Percentiles rank a stretch among this genome's conserved stretches.
phyloP scores from a whole-genome alignment of 176 grass and related monocot species.

The Avena insularis region DNA sequence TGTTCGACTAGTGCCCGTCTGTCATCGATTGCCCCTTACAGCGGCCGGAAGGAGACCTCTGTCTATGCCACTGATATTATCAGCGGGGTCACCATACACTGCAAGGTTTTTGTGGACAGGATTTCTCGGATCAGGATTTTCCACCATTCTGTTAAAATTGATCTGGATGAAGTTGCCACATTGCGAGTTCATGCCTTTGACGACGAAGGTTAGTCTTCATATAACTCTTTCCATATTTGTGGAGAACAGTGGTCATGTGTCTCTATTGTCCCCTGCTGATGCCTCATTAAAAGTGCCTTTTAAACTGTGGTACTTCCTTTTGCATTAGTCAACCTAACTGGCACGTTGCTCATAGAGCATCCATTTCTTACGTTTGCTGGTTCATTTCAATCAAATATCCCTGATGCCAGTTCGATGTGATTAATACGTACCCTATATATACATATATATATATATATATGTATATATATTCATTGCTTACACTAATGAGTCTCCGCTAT shows the following conservation, averaged over 20 bases:
- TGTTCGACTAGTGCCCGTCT: constrained; percentile 88
- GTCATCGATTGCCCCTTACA: constrained; percentile 78
- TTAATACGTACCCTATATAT: not conserved
- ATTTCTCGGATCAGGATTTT: constrained; percentile 92
- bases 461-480: not conserved
- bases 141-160: constrained; percentile 93
- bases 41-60: constrained; percentile 87
- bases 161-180: constrained; percentile 88
- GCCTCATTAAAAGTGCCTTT: not conserved
- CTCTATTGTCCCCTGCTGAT: not conserved
- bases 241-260: not conserved
- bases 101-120: constrained; percentile 87
- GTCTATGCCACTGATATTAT: constrained; percentile 89
- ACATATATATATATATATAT: not conserved
- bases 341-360: not conserved
- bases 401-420: not conserved
- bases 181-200: constrained; percentile 84
- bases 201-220: constrained; percentile 63
- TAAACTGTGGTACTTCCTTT: constrained; percentile 8
- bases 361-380: not conserved
- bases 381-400: too few relatives aligned
- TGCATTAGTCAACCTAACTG: constrained; percentile 7
- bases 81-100: constrained; percentile 81
- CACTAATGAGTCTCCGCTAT: not conserved
- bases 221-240: not conserved